These are phyloP conservation scores for Wickerhamomyces sp. DNA, from an alignment of 1,139 yeast genomes.

Conservation along the genomic window DNA sequence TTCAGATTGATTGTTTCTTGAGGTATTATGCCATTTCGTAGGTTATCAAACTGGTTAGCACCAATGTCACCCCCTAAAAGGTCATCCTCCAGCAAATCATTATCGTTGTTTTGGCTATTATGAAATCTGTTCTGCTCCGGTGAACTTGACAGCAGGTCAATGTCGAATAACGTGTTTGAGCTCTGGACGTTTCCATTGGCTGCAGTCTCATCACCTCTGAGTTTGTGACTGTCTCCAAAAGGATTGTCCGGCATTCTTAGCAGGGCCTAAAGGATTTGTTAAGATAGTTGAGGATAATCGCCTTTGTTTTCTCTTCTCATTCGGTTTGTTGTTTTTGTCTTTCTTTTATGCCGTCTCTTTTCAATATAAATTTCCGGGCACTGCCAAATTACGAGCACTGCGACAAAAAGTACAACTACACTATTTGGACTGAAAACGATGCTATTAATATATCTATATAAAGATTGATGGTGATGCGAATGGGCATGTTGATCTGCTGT, in stretches of 20 bases:
- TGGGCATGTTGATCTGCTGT: neutral
- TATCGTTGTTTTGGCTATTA: neutral
- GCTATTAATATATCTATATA: neutral
- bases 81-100: slow-evolving; percentile 7
- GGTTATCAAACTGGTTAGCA: slow-evolving; percentile 11
- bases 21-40: slow-evolving; percentile 23
- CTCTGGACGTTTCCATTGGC: slow-evolving; percentile 3
- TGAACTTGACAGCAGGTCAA: slow-evolving; percentile 22
- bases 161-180: slow-evolving; percentile 25
- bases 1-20: slow-evolving; percentile 30
- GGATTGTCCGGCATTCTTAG: neutral
- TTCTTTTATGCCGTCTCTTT: neutral
- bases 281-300: too few species aligned
- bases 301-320: neutral
- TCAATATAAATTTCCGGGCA: too few species aligned
- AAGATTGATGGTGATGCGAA: too few species aligned
- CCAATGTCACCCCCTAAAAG: slow-evolving; percentile 12
- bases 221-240: neutral
- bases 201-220: neutral
- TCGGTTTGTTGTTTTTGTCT: neutral
- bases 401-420: neutral
- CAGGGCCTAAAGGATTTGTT: too few species aligned
- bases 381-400: neutral
- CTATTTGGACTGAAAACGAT: too few species aligned
- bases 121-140: slow-evolving; percentile 2